These are phyloP conservation scores for Flueggea neowawraea DNA, from an alignment of 441 rosid genomes.

Conservation along the genomic window DNA sequence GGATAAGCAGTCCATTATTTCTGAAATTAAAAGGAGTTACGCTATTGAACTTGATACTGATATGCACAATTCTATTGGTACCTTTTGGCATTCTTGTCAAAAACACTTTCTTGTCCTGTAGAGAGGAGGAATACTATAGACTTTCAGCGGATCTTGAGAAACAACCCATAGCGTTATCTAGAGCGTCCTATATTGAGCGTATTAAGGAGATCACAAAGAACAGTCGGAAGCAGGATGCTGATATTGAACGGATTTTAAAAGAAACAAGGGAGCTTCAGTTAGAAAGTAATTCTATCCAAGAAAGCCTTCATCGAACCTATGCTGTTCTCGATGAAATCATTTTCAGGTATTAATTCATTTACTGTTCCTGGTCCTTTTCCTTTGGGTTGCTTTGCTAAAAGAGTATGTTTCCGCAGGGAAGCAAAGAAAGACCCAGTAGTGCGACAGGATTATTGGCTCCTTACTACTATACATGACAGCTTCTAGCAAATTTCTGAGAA, in stretches of 20 bases:
- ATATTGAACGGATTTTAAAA: slow-evolving; percentile 62
- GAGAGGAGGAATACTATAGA: slow-evolving; percentile 56
- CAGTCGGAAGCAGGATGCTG: slow-evolving; percentile 76
- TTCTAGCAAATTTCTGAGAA: slow-evolving; percentile 73
- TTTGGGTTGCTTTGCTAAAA: background rate
- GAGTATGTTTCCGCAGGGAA: slow-evolving; percentile 42
- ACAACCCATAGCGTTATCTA: slow-evolving; percentile 48
- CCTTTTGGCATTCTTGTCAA: slow-evolving; percentile 1
- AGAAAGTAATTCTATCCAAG: slow-evolving; percentile 84
- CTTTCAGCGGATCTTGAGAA: slow-evolving; percentile 45
- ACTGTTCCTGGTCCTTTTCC: background rate
- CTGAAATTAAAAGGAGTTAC: slow-evolving; percentile 56
- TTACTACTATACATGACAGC: slow-evolving; percentile 68
- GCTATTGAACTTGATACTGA: slow-evolving; percentile 4
- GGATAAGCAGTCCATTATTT: slow-evolving; percentile 44
- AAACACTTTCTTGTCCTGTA: slow-evolving; percentile 17
- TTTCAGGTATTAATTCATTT: slow-evolving; percentile 44
- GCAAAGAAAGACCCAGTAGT: slow-evolving; percentile 66
- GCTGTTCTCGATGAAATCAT: slow-evolving; percentile 77
- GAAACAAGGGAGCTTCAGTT: slow-evolving; percentile 87
- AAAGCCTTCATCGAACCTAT: slow-evolving; percentile 77
- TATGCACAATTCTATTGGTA: background rate
- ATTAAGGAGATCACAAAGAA: slow-evolving; percentile 84
- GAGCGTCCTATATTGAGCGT: slow-evolving; percentile 59
- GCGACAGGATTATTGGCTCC: slow-evolving; percentile 67